A percentile compares a stretch with the other conserved stretches of the same genome.
Conservation (phyloP, 164 flowering plant genomes). For the Tetrastigma voinierianum region DNA sequence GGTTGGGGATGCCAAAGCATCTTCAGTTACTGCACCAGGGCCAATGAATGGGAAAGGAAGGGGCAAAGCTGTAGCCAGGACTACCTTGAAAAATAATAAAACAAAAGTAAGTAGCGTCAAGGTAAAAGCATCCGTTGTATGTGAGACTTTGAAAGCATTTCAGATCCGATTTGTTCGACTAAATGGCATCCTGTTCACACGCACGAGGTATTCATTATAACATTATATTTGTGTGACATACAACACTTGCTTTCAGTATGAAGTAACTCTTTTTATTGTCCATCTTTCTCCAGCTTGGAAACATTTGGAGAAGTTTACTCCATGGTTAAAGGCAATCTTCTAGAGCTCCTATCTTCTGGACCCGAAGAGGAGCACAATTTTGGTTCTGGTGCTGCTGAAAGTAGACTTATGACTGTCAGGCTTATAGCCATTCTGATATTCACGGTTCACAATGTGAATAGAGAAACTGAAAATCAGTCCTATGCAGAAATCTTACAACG, state of each 20-base stretch:
- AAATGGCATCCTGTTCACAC: conserved; percentile 92
- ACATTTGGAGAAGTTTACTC: conserved; percentile 75
- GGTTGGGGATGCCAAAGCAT: conserved; percentile 34
- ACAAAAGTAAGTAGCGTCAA: conserved; percentile 29
- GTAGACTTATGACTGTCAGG: conserved; percentile 65
- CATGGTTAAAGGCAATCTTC: conserved; percentile 44
- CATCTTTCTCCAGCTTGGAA: conserved; percentile 60
- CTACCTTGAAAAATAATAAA: conserved; percentile 37
- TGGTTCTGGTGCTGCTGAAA: conserved; percentile 70
- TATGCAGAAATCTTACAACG: conserved; percentile 95
- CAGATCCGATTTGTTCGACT: conserved; percentile 79
- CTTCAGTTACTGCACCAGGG: conserved; percentile 32
- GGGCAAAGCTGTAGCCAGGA: conserved; percentile 57
- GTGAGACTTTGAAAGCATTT: conserved; percentile 54
- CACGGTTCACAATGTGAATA: conserved; percentile 69
- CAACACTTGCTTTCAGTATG: not conserved
- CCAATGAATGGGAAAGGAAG: conserved; percentile 47
- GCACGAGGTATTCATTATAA: conserved; percentile 71
- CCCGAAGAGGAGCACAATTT: conserved; percentile 64
- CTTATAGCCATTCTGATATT: conserved; percentile 73
- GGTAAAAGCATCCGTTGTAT: conserved; percentile 29
- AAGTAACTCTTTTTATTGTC: conserved; percentile 1
- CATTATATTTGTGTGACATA: too few species aligned
- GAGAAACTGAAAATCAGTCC: conserved; percentile 74
- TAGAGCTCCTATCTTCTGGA: conserved; percentile 74